Percentiles rank a stretch among this genome's conserved stretches.
Conservation (phyloP, 2,329 filamentous ascomycete species). For the Penicillium sp. region DNA sequence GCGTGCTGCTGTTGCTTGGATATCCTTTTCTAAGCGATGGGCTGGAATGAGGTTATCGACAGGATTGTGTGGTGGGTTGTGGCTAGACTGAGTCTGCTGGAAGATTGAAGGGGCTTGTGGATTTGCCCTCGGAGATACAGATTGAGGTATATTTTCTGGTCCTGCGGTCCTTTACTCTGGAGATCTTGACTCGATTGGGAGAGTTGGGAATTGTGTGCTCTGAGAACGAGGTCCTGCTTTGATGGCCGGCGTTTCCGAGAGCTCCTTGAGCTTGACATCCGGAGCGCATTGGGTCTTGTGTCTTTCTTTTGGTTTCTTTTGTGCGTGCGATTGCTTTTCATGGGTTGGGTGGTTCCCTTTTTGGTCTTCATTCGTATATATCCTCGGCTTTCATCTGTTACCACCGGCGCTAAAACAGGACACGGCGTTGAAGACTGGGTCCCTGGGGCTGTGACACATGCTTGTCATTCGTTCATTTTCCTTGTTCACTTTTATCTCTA, state of each 20-base stretch:
- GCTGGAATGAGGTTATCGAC: background rate
- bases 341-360: background rate
- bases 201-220: background rate
- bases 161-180: too few relatives aligned
- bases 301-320: constrained; percentile 9
- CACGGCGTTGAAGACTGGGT: constrained; percentile 20
- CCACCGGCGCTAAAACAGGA: constrained; percentile 24
- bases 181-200: background rate
- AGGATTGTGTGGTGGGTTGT: background rate
- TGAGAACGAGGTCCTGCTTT: background rate
- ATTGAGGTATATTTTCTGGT: too few relatives aligned
- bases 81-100: background rate
- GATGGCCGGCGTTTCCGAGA: background rate
- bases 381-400: constrained; percentile 19
- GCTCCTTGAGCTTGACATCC: background rate
- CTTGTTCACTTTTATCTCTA: constrained; percentile 3
- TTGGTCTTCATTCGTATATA: constrained; percentile 22
- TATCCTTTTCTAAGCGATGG: constrained; percentile 46
- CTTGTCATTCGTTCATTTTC: background rate
- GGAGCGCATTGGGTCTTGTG: background rate
- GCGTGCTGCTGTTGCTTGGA: constrained; percentile 60
- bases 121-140: background rate
- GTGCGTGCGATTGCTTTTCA: constrained; percentile 12
- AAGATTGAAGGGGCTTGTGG: background rate
- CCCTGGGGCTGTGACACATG: background rate